A percentile compares a stretch with the other conserved stretches of the same genome.
Conservation (phyloP, 1,139 yeast species). For the Wickerhamiella infanticola region DNA sequence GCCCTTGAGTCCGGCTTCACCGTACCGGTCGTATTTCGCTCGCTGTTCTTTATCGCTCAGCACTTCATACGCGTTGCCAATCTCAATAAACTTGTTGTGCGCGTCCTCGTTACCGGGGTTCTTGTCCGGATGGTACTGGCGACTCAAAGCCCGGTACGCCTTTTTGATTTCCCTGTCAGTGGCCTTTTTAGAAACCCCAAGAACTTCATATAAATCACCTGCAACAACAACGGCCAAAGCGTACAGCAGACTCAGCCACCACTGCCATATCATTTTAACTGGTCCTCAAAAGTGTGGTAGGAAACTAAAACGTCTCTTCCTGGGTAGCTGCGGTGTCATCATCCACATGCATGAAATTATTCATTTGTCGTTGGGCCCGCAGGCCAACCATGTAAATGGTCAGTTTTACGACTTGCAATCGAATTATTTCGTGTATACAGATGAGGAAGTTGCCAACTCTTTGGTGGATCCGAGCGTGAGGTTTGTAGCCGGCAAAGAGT, state of each 20-base stretch:
- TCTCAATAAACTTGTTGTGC: conserved; percentile 70
- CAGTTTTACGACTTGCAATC: conserved; percentile 77
- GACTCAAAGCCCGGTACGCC: conserved; percentile 71
- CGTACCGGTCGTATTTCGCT: conserved; percentile 57
- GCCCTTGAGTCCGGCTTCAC: conserved; percentile 59
- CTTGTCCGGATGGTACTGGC: conserved; percentile 91
- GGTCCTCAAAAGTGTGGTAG: neutral
- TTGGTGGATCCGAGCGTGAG: conserved; percentile 33
- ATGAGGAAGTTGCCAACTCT: conserved; percentile 23
- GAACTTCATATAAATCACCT: conserved; percentile 25
- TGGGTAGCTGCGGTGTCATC: neutral
- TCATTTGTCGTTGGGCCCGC: conserved; percentile 53
- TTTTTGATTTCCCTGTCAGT: conserved; percentile 69
- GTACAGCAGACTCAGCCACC: neutral
- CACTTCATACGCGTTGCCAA: conserved; percentile 89
- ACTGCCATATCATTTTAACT: neutral
- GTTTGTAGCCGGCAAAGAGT: conserved; percentile 37
- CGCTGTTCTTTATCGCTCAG: conserved; percentile 63
- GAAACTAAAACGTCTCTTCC: no score
- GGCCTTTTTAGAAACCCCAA: conserved; percentile 60
- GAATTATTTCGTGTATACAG: conserved; percentile 39
- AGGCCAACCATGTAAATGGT: conserved; percentile 55
- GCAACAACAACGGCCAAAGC: conserved; percentile 11
- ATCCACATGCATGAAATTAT: conserved; percentile 54
- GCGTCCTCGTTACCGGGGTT: conserved; percentile 64